These are phyloP conservation scores for Lactifluus hygrophoroides DNA, from an alignment of 768 basidiomycete species.

Conservation along the genomic window DNA sequence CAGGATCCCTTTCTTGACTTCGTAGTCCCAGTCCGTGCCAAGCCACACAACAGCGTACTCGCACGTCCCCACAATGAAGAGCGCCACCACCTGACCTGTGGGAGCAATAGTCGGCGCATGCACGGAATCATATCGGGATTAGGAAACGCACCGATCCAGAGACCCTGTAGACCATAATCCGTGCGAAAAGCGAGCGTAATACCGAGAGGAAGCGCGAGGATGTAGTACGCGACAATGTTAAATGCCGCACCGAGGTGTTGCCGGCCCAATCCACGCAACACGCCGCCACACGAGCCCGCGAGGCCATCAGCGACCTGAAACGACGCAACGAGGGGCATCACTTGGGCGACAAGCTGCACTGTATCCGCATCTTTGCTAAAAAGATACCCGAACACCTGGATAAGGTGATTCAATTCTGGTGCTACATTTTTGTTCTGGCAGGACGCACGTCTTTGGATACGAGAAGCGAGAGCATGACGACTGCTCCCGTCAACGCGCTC, in stretches of 20 bases:
- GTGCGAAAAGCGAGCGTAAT: constrained; percentile 41
- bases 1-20: constrained; percentile 33
- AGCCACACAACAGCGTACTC: constrained; percentile 57
- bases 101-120: background rate
- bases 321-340: constrained; percentile 47
- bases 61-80: constrained; percentile 61
- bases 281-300: constrained; percentile 43
- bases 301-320: constrained; percentile 49
- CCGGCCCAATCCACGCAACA: constrained; percentile 42
- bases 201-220: constrained; percentile 44
- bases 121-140: background rate
- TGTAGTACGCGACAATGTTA: constrained; percentile 59
- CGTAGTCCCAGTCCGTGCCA: constrained; percentile 41
- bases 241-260: constrained; percentile 70
- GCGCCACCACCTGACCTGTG: constrained; percentile 61
- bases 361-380: constrained; percentile 57
- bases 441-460: constrained; percentile 44
- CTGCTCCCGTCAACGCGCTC: constrained; percentile 48
- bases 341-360: constrained; percentile 39
- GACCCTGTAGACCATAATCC: constrained; percentile 38
- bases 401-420: background rate
- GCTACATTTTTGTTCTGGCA: background rate
- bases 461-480: constrained; percentile 54
- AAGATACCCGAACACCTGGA: constrained; percentile 53
- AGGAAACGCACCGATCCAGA: constrained; percentile 38